Base-by-base conservation (phyloP, 1,284 basidiomycete genomes). In the Phenoliferia sp. region DNA sequence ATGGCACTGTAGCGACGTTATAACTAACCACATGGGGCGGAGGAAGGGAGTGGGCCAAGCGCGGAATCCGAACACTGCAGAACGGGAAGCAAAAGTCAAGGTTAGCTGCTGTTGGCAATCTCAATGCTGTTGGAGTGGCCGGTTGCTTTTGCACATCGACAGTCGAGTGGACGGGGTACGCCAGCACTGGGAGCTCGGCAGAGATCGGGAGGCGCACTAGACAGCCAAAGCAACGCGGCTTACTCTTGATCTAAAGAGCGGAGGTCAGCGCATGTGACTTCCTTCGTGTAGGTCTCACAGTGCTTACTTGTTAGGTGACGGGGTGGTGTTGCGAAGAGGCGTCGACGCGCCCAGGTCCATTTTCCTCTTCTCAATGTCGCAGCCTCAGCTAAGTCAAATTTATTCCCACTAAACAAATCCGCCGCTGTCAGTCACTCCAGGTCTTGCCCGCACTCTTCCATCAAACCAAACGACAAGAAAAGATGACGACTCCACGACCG, bases 1-100 rank as follows among this genome's bases (percentile, higher is more conserved):
- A 48, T 28, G 31, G 26, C n/a, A 35, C 57, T 59, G 29, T 35
- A 16, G 12, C 17, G 33, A 26, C 36, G 16, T 31, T 1, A 39
- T 10, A 29, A 4, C 52, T 17, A 36, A 69, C 34, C n/a, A 73
- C 71, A 73, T 73, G 65, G 71, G 71, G 67, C 69, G 69, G 67
- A 69, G 50, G 69, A 73, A 71, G 57, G 71, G 71, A 48, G 68
- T 69, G 62, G 69, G 69, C 71, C 71, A 73, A 29, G 71, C 67
- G 69, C 71, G 71, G 65, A 73, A 65, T 62, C 71, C 71, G 62
- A 73, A 52, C 48, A 52, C 48, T 52, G 48, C 48, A 52, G 5
- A 6, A 52, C 17, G 17, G 22, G 17, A 5, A 22, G 7, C 5
- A 22, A 5, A 6, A 52, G 22, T 7, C 48, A 26, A 44, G 17